Evolutionary conservation across 257 asterid genomes (phyloP).

Genomic region (Solanum lignicaule): DNA sequence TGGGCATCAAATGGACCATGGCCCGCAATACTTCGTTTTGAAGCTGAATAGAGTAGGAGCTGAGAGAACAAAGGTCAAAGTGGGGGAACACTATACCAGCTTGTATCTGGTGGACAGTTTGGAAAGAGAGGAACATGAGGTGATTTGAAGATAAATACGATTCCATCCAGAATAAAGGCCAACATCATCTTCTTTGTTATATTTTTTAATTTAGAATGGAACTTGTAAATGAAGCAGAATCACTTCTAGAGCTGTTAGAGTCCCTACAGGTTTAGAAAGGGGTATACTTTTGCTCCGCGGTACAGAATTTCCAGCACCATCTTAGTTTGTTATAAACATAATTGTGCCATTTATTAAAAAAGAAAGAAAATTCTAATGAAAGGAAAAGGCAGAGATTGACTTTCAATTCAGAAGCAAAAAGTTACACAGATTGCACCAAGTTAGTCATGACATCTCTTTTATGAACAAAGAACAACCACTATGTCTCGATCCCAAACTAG

Average conservation of each 20-base stretch:
- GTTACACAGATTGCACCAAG: background rate
- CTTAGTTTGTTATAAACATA: background rate
- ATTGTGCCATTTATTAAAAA: background rate
- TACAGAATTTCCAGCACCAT: background rate
- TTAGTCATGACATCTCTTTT: background rate
- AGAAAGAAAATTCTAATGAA: background rate
- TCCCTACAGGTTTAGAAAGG: background rate
- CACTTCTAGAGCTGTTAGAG: background rate
- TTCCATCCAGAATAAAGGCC: background rate
- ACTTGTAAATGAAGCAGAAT: background rate
- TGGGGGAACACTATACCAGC: background rate
- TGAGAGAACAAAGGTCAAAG: background rate
- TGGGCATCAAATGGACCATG: background rate
- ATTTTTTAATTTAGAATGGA: background rate
- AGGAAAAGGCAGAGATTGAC: background rate
- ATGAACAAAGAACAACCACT: background rate
- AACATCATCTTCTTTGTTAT: background rate
- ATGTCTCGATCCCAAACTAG: background rate
- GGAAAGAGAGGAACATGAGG: background rate
- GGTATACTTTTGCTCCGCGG: background rate
- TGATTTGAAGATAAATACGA: background rate
- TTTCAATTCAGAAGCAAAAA: background rate
- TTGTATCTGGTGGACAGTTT: background rate
- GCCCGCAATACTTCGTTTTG: background rate
- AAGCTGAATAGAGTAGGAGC: background rate